These are phyloP conservation scores for Ophiostoma sp. DNA, from an alignment of 2,329 filamentous ascomycete species.

Conservation along the genomic window DNA sequence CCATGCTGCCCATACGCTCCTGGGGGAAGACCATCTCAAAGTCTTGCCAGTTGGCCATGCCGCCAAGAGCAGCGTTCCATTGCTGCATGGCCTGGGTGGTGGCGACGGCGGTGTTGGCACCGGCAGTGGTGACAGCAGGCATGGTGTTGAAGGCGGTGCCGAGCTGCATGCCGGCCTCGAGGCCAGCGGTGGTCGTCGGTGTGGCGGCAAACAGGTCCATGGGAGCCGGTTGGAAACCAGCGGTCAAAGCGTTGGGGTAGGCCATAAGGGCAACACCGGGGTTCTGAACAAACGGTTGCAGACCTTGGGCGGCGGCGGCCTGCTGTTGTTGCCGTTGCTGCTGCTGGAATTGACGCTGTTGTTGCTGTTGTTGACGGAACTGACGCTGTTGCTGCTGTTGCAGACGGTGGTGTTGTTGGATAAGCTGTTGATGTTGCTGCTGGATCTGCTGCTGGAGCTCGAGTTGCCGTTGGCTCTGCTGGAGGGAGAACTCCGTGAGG, in stretches of 20 bases:
- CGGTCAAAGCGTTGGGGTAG: conserved; percentile 49
- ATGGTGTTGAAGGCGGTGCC: conserved; percentile 63
- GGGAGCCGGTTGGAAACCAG: conserved; percentile 55
- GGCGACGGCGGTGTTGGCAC: conserved; percentile 45
- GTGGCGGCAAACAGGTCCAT: conserved; percentile 63
- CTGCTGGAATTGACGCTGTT: conserved; percentile 43
- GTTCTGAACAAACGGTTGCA: conserved; percentile 59
- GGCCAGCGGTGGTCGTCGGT: conserved; percentile 59
- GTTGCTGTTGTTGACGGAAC: conserved; percentile 35
- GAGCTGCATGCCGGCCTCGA: conserved; percentile 62
- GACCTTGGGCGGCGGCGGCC: conserved; percentile 40
- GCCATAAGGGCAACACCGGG: conserved; percentile 50
- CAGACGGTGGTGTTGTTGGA: conserved; percentile 54
- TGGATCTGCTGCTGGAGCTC: conserved; percentile 48
- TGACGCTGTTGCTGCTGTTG: conserved; percentile 48
- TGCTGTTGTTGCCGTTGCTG: conserved; percentile 47
- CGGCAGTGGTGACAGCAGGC: conserved; percentile 54
- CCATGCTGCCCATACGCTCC: conserved; percentile 34
- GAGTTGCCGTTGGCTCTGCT: conserved; percentile 53
- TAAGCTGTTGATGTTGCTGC: conserved; percentile 36
- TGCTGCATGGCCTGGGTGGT: conserved; percentile 56
- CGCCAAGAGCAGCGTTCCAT: conserved; percentile 45
- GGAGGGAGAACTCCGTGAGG: conserved; percentile 63
- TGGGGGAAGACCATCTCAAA: conserved; percentile 59
- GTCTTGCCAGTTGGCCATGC: conserved; percentile 77